These are phyloP conservation scores for Viola odorata DNA, from an alignment of 345 rosid species.

Conservation along the genomic window DNA sequence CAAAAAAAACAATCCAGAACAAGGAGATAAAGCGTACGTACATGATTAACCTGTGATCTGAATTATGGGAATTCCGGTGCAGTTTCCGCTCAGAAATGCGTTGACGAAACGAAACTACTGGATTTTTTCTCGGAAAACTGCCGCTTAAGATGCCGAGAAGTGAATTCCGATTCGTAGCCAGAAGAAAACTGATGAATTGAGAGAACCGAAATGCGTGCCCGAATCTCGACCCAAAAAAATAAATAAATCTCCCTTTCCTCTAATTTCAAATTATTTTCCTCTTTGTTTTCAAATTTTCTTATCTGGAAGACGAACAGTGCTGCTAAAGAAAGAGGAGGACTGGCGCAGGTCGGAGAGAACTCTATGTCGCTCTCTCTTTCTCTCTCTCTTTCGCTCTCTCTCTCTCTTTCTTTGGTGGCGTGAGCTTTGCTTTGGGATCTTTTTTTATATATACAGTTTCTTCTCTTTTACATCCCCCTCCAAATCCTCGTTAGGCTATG, in stretches of 20 bases:
- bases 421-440: constrained; percentile 24
- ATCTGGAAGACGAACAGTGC: constrained; percentile 8
- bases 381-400: constrained; percentile 14
- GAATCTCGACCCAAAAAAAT: background rate
- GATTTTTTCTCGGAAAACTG: background rate
- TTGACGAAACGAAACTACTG: background rate
- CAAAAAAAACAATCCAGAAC: background rate
- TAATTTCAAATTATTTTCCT: no score
- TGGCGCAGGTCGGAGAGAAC: constrained; percentile 12
- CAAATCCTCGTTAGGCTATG: no score
- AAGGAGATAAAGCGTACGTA: background rate
- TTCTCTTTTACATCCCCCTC: constrained; percentile 8
- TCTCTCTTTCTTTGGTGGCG: constrained; percentile 15
- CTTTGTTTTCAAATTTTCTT: no score
- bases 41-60: constrained; percentile 32
- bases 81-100: constrained; percentile 12
- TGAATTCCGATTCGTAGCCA: background rate
- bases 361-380: constrained; percentile 16
- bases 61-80: constrained; percentile 15
- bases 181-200: constrained; percentile 16
- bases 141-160: background rate
- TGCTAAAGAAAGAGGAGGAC: constrained; percentile 14
- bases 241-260: background rate
- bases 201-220: constrained; percentile 17
- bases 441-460: constrained; percentile 1